These are phyloP conservation scores for Circinella umbellata DNA, from an alignment of 371 early-diverging fungal species.

Conservation along the genomic window DNA sequence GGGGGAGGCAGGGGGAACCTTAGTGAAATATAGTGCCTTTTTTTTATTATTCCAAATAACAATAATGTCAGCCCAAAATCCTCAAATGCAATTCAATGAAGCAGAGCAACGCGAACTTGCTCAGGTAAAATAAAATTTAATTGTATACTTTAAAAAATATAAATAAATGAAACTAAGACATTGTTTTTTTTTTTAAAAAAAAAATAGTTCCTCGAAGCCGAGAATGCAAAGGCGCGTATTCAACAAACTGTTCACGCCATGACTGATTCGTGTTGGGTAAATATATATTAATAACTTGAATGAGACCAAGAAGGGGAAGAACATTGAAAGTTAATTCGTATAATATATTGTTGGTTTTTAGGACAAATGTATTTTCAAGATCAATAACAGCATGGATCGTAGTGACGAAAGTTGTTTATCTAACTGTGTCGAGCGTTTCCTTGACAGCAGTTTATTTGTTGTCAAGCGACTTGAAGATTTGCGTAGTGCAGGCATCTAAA, in stretches of 20 bases:
- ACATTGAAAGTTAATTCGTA: too few relatives aligned
- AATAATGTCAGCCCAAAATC: conserved; percentile 10
- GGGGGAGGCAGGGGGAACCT: too few relatives aligned
- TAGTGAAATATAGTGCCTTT: background rate
- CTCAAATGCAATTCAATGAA: conserved; percentile 55
- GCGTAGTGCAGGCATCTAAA: conserved; percentile 32
- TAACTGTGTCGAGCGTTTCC: conserved; percentile 85
- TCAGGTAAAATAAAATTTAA: conserved; percentile 26
- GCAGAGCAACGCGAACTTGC: conserved; percentile 65
- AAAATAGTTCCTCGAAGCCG: conserved; percentile 63
- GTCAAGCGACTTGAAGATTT: conserved; percentile 69
- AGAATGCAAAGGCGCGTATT: conserved; percentile 77
- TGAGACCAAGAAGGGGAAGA: background rate
- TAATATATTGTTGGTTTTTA: background rate
- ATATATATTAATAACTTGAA: background rate
- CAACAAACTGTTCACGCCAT: conserved; percentile 74
- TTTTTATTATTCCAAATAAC: background rate
- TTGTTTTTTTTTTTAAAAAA: background rate
- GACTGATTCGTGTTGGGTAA: conserved; percentile 75
- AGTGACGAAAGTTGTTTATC: conserved; percentile 73
- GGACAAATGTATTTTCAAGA: conserved; percentile 77
- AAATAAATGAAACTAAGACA: too few relatives aligned
- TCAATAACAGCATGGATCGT: conserved; percentile 69
- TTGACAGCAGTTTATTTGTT: conserved; percentile 75
- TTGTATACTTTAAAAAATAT: background rate